Base-by-base conservation (phyloP, 257 asterid genomes). In the Prunella vulgaris region DNA sequence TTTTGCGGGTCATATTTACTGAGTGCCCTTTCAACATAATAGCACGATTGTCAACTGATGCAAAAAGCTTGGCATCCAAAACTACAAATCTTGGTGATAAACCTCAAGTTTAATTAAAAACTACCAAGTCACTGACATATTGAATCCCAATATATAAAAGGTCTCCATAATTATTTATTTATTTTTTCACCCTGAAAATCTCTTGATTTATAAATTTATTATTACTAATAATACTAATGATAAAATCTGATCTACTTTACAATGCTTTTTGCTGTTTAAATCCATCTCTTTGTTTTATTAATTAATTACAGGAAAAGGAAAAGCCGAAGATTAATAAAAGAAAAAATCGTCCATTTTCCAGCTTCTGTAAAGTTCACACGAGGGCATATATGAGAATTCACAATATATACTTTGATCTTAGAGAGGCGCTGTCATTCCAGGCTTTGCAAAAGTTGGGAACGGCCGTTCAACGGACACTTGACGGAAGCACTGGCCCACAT, bases 401-500 rank as follows among this genome's bases (percentile, higher is more conserved):
- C 1, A 6, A 6, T 0, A 17, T 40, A 71, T 76, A 78, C 77
- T 67, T 76, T 42, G 70, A 28, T 73, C 66, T 13, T 30, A 59
- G 57, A 52, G 24, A 18, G 67, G 65, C 70, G 76, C 76, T 76
- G 81, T 72, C 77, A 22, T 64, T 78, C 60, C 71, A 59, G 67
- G 49, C 72, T 66, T 68, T 74, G 10, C 7, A 5, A 54, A 74
- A 68, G 79, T 21, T 63, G 73, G 59, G 72, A 53, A 48, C 28
- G 75, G 72, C 69, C 78, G 77, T 74, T 70, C 38, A 53, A 17
- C 44, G 14, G 64, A 25, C 22, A 27, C 40, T 70, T 66, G 76
- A 49, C 54, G 49, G 57, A 9, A 21, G 2, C 15, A 10, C 38
- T 49, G 86, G 77, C 80, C 92, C 86, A 80, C 84, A 27, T 68